Percentiles rank a stretch among this genome's conserved stretches.
phyloP scores from a whole-genome alignment of 176 grass and related monocot genomes.

The Leersia perrieri region DNA sequence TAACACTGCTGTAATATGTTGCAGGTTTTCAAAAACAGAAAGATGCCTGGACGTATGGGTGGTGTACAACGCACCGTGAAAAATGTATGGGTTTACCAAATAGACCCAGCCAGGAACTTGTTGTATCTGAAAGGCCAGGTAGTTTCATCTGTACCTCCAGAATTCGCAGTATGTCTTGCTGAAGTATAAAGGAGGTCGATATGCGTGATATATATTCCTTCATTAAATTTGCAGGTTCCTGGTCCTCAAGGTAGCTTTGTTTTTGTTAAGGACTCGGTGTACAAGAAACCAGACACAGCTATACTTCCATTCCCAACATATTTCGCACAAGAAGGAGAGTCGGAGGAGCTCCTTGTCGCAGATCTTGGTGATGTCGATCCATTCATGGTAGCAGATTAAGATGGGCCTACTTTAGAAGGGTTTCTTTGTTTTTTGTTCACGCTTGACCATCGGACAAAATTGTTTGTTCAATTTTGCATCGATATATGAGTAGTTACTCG shows the following conservation, averaged over 20 bases:
- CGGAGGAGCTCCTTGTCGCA: constrained; percentile 55
- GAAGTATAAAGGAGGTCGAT: neutral
- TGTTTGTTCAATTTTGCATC: constrained; percentile 36
- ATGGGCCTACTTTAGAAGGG: neutral
- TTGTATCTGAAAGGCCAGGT: constrained; percentile 97
- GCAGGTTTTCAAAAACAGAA: constrained; percentile 97
- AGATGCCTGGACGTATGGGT: constrained; percentile 97
- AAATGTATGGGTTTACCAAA: constrained; percentile 99
- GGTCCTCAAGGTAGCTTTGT: constrained; percentile 92
- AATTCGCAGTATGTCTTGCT: neutral
- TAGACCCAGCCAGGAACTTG: constrained; percentile 91
- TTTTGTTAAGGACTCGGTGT: constrained; percentile 87
- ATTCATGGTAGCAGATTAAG: constrained; percentile 82
- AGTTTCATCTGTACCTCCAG: neutral
- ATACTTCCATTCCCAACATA: constrained; percentile 88
- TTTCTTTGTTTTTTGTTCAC: constrained; percentile 9
- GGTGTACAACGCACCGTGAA: constrained; percentile 79
- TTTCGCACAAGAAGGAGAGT: constrained; percentile 65
- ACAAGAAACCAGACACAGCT: constrained; percentile 76
- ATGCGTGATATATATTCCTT: neutral
- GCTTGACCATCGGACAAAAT: constrained; percentile 11
- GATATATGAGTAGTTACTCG: constrained; percentile 16
- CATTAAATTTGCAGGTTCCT: constrained; percentile 62
- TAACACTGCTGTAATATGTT: constrained; percentile 33
- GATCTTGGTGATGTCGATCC: constrained; percentile 82